phyloP scores from a whole-genome alignment of 257 asterid species.

The Solanum infundibuliforme region DNA sequence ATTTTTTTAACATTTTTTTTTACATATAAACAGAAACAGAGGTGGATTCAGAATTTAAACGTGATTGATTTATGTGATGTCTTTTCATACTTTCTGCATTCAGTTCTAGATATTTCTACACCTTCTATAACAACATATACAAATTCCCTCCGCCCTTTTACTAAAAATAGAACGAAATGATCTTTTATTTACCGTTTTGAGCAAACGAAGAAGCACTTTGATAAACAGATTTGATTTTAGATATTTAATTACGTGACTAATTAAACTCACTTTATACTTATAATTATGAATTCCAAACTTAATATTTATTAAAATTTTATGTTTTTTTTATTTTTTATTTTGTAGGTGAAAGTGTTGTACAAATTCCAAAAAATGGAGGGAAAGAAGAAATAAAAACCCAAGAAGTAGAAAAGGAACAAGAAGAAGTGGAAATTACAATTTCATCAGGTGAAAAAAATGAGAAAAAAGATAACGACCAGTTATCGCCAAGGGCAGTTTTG shows the following conservation, averaged over 20 bases:
- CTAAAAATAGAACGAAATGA: neutral
- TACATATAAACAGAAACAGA: neutral
- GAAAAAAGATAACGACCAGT: slow-evolving; percentile 11
- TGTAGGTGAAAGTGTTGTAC: slow-evolving; percentile 8
- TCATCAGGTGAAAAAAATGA: neutral
- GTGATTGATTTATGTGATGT: neutral
- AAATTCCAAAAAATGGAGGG: neutral
- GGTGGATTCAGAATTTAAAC: neutral
- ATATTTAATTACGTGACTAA: neutral
- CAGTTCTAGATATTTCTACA: neutral
- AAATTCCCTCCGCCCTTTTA: neutral
- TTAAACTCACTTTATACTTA: neutral
- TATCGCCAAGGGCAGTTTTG: slow-evolving; percentile 75
- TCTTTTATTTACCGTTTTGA: neutral
- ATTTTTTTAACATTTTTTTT: neutral
- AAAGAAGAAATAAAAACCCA: neutral
- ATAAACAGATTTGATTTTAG: neutral
- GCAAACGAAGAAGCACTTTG: neutral
- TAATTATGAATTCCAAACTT: neutral
- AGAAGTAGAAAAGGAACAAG: neutral
- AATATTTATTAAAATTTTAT: neutral
- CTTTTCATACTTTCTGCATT: neutral
- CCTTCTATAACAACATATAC: neutral
- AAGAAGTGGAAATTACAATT: neutral
- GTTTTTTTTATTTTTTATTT: neutral